Evolutionary conservation across 192 early-diverging fungal genomes (phyloP), one percentile per base, ranked within the genome.

Genomic region (Mortierella antarctica): DNA sequence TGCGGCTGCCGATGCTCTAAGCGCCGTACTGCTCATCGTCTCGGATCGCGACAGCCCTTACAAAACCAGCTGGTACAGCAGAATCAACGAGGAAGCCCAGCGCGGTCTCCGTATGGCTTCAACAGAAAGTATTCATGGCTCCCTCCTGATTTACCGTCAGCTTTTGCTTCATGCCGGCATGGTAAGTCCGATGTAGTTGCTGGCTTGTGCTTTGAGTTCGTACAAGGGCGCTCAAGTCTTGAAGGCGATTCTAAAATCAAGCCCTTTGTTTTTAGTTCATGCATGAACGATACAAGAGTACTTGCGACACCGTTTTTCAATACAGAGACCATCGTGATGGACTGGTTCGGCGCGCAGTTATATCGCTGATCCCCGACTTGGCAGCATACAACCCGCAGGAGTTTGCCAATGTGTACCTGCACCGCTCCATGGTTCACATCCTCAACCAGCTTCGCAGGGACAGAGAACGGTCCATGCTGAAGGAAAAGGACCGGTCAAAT

Each of bases 101-200:
- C 87, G 88, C 46, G 91, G 92, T 10, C 83, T 97, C 62, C 86
- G 88, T 46, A 70, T 88, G n/a, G 88, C 85, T 31, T 93, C 80
- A 51, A 85, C 91, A 6, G 96, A 97, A 63, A 87, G 90, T 15
- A 89, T 92, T n/a, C 97, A 98, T 78, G 96, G 95, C 3, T 90
- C 92, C 44, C 84, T 98, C 20, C 84, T 99, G 53, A 92, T 91
- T 1, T 89, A 91, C 72, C 88, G 92, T 45, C 95, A 94, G 67
- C 80, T 99, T 47, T 82, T 98, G 17, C 82, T 85, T 53, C 93
- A 95, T 70, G 90, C 95, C 51, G 92, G 92, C 59, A 91, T 90
- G 89, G 94, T 95, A 73, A 41, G 76, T 64, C 14, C 46, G 13
- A n/a, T 9, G 20, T 69, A 15, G 31, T 31, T 31, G 31, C 3